A percentile compares a stretch with the other conserved stretches of the same genome.
Evolutionary conservation across 2,329 filamentous ascomycete species (phyloP).

Genomic region (Microsporum audouinii): DNA sequence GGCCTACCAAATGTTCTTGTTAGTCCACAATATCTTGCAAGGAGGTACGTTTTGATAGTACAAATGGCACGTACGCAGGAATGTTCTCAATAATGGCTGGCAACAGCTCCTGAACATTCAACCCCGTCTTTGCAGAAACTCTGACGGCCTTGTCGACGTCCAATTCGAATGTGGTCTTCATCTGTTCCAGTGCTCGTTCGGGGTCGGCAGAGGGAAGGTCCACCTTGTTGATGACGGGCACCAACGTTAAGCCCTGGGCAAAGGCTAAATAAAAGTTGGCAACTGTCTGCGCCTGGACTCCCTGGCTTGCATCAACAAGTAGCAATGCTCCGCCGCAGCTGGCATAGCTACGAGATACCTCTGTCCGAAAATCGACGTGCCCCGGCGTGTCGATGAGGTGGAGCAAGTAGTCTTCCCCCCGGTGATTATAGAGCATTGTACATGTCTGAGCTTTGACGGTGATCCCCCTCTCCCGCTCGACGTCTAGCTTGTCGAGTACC

Average conservation of each 20-base stretch:
- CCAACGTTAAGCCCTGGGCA: constrained; percentile 70
- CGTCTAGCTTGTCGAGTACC: constrained; percentile 91
- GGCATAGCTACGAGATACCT: constrained; percentile 90
- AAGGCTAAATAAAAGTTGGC: constrained; percentile 98
- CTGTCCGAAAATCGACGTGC: constrained; percentile 93
- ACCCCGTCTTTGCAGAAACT: constrained; percentile 88
- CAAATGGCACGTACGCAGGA: constrained; percentile 44
- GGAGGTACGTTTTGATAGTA: neutral
- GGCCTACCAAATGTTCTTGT: constrained; percentile 41
- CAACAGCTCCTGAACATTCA: constrained; percentile 72
- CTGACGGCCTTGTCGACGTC: constrained; percentile 61
- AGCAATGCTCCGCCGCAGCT: constrained; percentile 88
- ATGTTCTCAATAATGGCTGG: constrained; percentile 78
- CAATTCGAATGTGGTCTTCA: constrained; percentile 76
- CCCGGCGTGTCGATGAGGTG: constrained; percentile 95
- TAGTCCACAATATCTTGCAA: neutral
- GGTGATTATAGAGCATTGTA: constrained; percentile 87
- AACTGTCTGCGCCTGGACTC: constrained; percentile 93
- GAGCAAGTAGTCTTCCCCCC: constrained; percentile 77
- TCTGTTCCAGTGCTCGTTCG: constrained; percentile 73
- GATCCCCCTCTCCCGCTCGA: constrained; percentile 90
- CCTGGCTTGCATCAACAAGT: constrained; percentile 90
- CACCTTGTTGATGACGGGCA: constrained; percentile 95
- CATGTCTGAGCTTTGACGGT: constrained; percentile 98
- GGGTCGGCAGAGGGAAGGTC: constrained; percentile 84